These are phyloP conservation scores for Sanghuangporus baumii DNA, from an alignment of 1,284 basidiomycete genomes.

Conservation along the genomic window DNA sequence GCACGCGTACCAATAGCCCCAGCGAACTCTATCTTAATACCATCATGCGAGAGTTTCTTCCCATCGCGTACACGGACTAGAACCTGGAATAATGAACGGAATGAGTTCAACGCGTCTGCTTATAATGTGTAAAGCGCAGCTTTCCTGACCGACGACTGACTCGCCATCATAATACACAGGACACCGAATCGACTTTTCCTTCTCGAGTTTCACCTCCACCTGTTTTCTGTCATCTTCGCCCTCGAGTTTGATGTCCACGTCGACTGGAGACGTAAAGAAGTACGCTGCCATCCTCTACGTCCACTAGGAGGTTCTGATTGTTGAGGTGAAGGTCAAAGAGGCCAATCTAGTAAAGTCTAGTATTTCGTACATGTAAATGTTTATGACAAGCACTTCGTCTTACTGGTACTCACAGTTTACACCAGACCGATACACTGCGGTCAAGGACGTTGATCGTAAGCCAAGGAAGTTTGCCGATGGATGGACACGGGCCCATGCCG, in stretches of 20 bases:
- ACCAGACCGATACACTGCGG: too few species aligned
- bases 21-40: conserved; percentile 96
- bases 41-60: conserved; percentile 93
- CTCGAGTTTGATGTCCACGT: conserved; percentile 50
- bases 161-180: conserved; percentile 97
- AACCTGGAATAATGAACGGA: conserved; percentile 44
- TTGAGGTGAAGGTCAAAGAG: not conserved
- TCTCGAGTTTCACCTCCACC: conserved; percentile 42
- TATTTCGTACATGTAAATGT: too few species aligned
- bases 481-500: not conserved
- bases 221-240: conserved; percentile 50
- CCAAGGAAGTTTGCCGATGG: not conserved
- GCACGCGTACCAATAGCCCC: conserved; percentile 84
- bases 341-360: not conserved
- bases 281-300: conserved; percentile 44
- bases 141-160: conserved; percentile 78
- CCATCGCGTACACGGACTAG: conserved; percentile 89
- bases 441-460: not conserved
- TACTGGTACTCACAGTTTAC: too few species aligned
- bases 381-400: too few species aligned
- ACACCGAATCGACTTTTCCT: conserved; percentile 61
- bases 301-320: not conserved
- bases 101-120: conserved; percentile 1
- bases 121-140: conserved; percentile 25
- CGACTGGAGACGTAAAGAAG: conserved; percentile 51